These are phyloP conservation scores for Cercospora citrullina DNA, from an alignment of 2,329 filamentous ascomycete species.

Conservation along the genomic window DNA sequence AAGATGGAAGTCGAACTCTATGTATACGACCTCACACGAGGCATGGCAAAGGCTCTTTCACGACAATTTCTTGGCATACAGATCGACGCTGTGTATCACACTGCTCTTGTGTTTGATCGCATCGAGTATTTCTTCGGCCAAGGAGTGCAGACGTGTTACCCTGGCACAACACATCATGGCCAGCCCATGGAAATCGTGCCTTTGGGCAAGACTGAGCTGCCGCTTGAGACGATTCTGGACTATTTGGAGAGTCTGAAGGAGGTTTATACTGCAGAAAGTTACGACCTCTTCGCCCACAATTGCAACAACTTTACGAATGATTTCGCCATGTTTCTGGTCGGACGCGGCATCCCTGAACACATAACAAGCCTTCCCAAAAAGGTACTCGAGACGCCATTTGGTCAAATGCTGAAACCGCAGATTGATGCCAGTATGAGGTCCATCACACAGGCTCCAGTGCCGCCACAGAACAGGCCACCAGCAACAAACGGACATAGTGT, in stretches of 20 bases:
- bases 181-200: slow-evolving; percentile 72
- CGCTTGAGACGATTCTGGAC: slow-evolving; percentile 78
- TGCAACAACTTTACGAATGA: slow-evolving; percentile 98
- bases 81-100: slow-evolving; percentile 94
- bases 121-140: slow-evolving; percentile 90
- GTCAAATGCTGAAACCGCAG: slow-evolving; percentile 81
- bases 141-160: slow-evolving; percentile 76
- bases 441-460: slow-evolving; percentile 60
- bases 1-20: slow-evolving; percentile 54
- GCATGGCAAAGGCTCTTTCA: slow-evolving; percentile 53
- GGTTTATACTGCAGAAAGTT: slow-evolving; percentile 76
- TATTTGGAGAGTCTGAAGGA: slow-evolving; percentile 81
- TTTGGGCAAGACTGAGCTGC: slow-evolving; percentile 75
- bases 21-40: slow-evolving; percentile 54
- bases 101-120: slow-evolving; percentile 79
- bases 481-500: slow-evolving; percentile 10
- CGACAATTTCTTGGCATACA: slow-evolving; percentile 62
- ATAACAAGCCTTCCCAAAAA: slow-evolving; percentile 83
- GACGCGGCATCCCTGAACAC: slow-evolving; percentile 81
- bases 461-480: slow-evolving; percentile 36
- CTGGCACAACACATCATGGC: slow-evolving; percentile 84
- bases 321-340: slow-evolving; percentile 83
- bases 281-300: slow-evolving; percentile 87
- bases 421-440: slow-evolving; percentile 64
- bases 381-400: slow-evolving; percentile 83